Base-by-base conservation (phyloP, 1,284 basidiomycete genomes). In the Porogramme epimiltina region DNA sequence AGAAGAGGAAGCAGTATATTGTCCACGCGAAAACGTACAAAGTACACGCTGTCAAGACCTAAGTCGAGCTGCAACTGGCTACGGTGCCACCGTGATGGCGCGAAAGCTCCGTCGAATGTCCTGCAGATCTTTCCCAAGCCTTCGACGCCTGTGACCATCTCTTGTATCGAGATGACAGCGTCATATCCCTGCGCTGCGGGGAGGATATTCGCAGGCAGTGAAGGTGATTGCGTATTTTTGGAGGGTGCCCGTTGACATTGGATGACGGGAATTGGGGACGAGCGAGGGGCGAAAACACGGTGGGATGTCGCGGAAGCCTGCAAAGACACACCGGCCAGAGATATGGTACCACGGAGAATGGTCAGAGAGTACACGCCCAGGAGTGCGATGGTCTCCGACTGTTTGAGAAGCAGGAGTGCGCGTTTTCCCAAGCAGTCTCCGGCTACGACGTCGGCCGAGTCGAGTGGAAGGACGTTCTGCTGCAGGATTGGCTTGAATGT, bases 201-300 rank as follows among this genome's bases (percentile, higher is more conserved):
- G 23, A 42, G 45, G 13, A 68, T 39, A 41, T 51, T 39, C 19
- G 33, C 15, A 2, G 63, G 61, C 4, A 62, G 38, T 31, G 28
- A 13, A 13, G 13, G 13, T 8, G 28, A 31, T n/a, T n/a, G n/a
- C 28, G 28, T 13, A 13, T 13, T 13, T 6, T 13, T 31, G 28
- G 28, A 31, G 28, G 28, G 28, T 31, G 28, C 8, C 28, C 8
- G 13, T 13, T 8, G 13, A 13, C 28, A 31, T 6, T 72, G 66
- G 19, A 89, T 66, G 18, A 79, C 61, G 3, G 89, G 87, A 6
- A 91, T 65, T 0, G 89, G 85, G 6, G 85, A 79, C 0, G 81
- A 89, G 11, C 79, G 75, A 0, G 87, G 85, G 2, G 87, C 84
- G 61, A 81, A 91, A 20, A 90, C 71, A 20, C 65, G 65, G 53